Conservation (phyloP, 352 stramenopile species). For the Phytophthora multivora region DNA sequence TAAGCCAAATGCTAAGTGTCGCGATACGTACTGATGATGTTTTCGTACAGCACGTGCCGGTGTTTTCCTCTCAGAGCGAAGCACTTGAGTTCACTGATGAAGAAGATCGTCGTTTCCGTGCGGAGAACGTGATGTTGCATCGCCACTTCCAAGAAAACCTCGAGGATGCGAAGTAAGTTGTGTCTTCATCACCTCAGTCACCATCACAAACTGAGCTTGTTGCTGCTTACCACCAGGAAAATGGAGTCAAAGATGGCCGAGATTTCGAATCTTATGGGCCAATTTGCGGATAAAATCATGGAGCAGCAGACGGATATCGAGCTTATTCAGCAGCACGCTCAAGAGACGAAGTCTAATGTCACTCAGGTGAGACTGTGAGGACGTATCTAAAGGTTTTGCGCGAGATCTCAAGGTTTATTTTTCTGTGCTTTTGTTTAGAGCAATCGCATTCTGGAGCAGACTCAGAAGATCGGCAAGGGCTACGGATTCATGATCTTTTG, state of each 20-base stretch:
- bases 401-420: neutral
- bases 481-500: conserved; percentile 90
- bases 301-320: conserved; percentile 83
- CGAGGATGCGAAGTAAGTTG: conserved; percentile 78
- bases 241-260: conserved; percentile 88
- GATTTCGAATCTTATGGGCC: conserved; percentile 84
- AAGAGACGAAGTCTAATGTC: conserved; percentile 76
- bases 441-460: conserved; percentile 78
- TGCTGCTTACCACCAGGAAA: conserved; percentile 38
- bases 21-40: neutral
- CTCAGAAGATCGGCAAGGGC: conserved; percentile 71
- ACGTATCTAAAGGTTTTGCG: neutral
- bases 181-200: neutral
- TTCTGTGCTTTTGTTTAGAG: conserved; percentile 49
- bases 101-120: conserved; percentile 58
- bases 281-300: conserved; percentile 88
- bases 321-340: conserved; percentile 72
- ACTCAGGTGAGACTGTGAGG: conserved; percentile 46
- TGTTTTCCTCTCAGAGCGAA: conserved; percentile 54
- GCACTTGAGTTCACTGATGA: conserved; percentile 70
- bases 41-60: conserved; percentile 20
- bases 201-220: neutral
- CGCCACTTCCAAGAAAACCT: conserved; percentile 88
- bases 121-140: conserved; percentile 80
- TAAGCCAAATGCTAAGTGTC: neutral